Base-by-base conservation (phyloP, 306 rosid species). In the Carpinus viminea region DNA sequence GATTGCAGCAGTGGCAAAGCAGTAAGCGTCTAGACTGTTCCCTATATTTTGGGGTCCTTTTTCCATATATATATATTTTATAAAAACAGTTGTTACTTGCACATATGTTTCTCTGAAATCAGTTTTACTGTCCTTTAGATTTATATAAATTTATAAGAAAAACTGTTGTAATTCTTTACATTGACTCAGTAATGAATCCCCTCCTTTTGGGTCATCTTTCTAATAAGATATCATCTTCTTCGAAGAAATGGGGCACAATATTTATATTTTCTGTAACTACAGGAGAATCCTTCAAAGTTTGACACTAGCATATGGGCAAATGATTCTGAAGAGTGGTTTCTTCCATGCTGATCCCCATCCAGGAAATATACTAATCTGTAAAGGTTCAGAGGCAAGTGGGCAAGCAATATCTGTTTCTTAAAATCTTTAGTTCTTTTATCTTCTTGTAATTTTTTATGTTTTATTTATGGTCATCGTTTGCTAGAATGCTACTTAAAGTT, bases 341-440 rank as follows among this genome's bases (percentile, higher is more conserved):
- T 95, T 95, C 87, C 99, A 95, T 75, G 99, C 99, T 62, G 99
- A 95, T 89, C 99, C 98, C 21, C 99, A 95, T 86, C 99, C 99
- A 1, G 99, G 99, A 83, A 95, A 95, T 80, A 87, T 95, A 54
- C 81, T 95, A 86, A 90, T 95, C 75, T 90, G 99, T 80, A 93
- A 88, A 89, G 97, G 97, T 74, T 95, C 98, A 17, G 93, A 93
- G 92, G 99, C 88, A 91, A 93, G 92, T 91, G 76, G n/a, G 76
- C 53, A 36, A 70, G 82, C 16, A 60, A 45, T 73, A 78, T 52
- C 72, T 64, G 7, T 72, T 81, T 43, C 11, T 38, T 41, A 13
- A 41, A 51, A 41, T 17, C 21, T 61, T 26, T 74, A 7, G 2
- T 28, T 52, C 43, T 60, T 21, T 3, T 17, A 46, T 18, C 15